Evolutionary conservation across 1,139 yeast species (phyloP).

Genomic region (Yamadazyma taylorii): DNA sequence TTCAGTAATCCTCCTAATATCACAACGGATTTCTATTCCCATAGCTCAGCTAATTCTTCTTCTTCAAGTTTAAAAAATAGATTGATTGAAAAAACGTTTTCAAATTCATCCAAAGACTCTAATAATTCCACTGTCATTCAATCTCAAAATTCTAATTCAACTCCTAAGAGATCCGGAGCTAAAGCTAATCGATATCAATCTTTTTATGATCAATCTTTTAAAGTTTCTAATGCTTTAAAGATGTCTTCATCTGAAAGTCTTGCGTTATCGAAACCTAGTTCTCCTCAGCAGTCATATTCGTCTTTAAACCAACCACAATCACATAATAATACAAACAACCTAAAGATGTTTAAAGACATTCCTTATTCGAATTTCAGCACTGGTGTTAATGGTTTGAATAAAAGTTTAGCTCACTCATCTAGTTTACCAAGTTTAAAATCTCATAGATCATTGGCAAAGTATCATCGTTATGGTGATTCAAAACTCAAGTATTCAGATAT

Average conservation of each 20-base stretch:
- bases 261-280: slow-evolving; percentile 28
- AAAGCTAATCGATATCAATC: slow-evolving; percentile 51
- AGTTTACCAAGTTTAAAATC: slow-evolving; percentile 31
- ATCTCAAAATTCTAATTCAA: slow-evolving; percentile 9
- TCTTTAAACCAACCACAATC: slow-evolving; percentile 2
- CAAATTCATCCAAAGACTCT: slow-evolving; percentile 37
- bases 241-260: slow-evolving; percentile 45
- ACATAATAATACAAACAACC: not conserved
- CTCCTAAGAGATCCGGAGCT: slow-evolving; percentile 46
- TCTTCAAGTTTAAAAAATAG: slow-evolving; percentile 31
- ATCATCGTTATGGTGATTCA: slow-evolving; percentile 14
- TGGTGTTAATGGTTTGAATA: slow-evolving; percentile 1
- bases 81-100: slow-evolving; percentile 32
- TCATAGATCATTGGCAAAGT: slow-evolving; percentile 9
- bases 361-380: slow-evolving; percentile 2
- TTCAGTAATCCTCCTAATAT: slow-evolving; percentile 27
- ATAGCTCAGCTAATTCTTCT: slow-evolving; percentile 37
- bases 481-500: slow-evolving; percentile 12
- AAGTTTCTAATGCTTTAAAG: slow-evolving; percentile 48
- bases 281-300: slow-evolving; percentile 11
- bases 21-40: slow-evolving; percentile 26
- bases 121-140: slow-evolving; percentile 13
- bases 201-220: slow-evolving; percentile 48
- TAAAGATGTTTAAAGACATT: slow-evolving; percentile 1
- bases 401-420: slow-evolving; percentile 39